Percentiles rank a stretch among this genome's conserved stretches.
Evolutionary conservation across 768 basidiomycete genomes (phyloP).

Genomic region (Naganishia friedmannii): DNA sequence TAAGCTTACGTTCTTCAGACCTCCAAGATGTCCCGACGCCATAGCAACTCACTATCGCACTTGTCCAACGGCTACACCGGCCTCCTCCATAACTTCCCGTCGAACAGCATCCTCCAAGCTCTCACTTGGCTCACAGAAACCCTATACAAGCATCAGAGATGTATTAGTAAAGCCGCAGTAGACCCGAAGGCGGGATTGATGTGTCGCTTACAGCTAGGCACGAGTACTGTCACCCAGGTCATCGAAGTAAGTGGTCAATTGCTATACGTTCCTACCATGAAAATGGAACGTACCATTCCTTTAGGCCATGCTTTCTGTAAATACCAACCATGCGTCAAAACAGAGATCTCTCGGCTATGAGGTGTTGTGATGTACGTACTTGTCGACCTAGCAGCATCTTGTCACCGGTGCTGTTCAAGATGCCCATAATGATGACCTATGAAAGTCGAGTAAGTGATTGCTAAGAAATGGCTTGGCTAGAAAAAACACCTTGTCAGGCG

Average conservation of each 20-base stretch:
- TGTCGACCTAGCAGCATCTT: constrained; percentile 83
- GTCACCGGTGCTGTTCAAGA: constrained; percentile 73
- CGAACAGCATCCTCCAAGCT: constrained; percentile 88
- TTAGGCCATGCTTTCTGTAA: constrained; percentile 30
- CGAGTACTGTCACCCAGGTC: constrained; percentile 63
- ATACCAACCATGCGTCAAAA: neutral
- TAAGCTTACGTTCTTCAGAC: too few species aligned
- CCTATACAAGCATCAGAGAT: neutral
- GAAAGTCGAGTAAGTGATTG: too few species aligned
- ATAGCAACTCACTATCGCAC: constrained; percentile 60
- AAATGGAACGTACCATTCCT: constrained; percentile 25
- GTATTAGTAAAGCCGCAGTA: neutral
- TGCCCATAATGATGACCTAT: constrained; percentile 90
- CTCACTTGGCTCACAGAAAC: constrained; percentile 91
- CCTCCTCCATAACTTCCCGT: constrained; percentile 94
- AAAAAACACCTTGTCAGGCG: constrained; percentile 54
- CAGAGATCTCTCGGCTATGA: neutral
- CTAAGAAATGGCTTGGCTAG: too few species aligned
- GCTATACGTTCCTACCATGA: neutral
- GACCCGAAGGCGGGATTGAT: neutral
- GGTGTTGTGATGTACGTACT: constrained; percentile 57
- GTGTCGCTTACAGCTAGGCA: constrained; percentile 65
- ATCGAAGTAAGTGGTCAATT: neutral
- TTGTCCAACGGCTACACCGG: constrained; percentile 80
- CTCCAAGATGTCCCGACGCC: neutral